These are phyloP conservation scores for Solanum sitiens DNA, from an alignment of 257 asterid genomes.

Conservation along the genomic window DNA sequence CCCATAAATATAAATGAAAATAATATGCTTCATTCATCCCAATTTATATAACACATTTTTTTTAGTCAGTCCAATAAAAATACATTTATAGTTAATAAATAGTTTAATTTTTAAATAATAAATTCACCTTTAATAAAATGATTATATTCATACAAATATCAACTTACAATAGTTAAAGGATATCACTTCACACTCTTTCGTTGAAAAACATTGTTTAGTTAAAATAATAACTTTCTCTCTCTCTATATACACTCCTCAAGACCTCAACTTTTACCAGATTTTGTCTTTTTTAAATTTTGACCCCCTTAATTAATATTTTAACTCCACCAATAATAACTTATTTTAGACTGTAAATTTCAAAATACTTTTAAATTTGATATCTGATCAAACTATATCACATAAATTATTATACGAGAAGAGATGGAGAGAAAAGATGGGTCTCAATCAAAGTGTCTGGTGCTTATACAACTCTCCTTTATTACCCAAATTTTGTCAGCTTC, in stretches of 20 bases:
- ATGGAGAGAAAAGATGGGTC: neutral
- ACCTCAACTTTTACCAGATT: too few species aligned
- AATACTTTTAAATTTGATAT: neutral
- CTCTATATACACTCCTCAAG: too few species aligned
- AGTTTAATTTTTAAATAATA: too few species aligned
- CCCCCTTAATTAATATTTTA: neutral
- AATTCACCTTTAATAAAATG: neutral
- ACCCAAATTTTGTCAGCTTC: neutral
- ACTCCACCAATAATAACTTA: neutral
- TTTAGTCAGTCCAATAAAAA: too few species aligned
- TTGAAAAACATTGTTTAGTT: neutral
- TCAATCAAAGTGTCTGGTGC: neutral
- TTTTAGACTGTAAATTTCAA: too few species aligned
- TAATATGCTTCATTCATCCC: neutral
- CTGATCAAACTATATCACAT: too few species aligned
- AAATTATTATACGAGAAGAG: neutral
- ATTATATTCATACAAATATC: neutral
- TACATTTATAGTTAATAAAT: neutral
- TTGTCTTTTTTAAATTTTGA: too few species aligned
- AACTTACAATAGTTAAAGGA: neutral
- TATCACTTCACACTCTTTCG: neutral
- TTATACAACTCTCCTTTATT: neutral
- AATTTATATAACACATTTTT: too few species aligned
- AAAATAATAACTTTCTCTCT: too few species aligned
- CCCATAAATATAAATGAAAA: neutral